Evolutionary conservation across 2,329 filamentous ascomycete genomes (phyloP).

Genomic region (Epichloe glyceriae): DNA sequence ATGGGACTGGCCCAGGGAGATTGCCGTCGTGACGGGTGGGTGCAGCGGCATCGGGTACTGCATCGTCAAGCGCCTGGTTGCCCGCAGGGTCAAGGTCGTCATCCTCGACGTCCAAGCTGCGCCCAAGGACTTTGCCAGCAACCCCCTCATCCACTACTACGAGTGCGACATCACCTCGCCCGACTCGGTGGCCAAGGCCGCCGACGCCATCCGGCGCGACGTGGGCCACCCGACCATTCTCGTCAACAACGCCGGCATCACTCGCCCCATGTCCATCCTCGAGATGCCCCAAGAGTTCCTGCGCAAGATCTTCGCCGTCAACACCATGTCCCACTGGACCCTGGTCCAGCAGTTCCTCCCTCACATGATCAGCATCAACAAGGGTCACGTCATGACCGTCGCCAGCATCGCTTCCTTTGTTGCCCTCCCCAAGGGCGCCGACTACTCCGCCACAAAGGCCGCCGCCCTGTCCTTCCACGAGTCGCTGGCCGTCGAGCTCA

Average conservation of each 20-base stretch:
- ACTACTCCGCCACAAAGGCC: constrained; percentile 54
- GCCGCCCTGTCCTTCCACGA: constrained; percentile 56
- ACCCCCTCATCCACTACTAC: constrained; percentile 18
- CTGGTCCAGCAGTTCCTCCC: constrained; percentile 54
- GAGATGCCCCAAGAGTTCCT: constrained; percentile 40
- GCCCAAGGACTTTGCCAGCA: constrained; percentile 13
- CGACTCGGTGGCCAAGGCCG: constrained; percentile 30
- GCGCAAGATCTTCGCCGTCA: constrained; percentile 54
- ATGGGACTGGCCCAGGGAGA: constrained; percentile 26
- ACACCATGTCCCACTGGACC: constrained; percentile 52
- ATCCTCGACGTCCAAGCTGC: constrained; percentile 48
- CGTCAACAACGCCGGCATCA: constrained; percentile 58
- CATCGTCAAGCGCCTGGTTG: constrained; percentile 19
- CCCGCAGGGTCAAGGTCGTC: constrained; percentile 45
- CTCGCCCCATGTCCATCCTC: constrained; percentile 45
- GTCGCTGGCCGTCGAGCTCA: constrained; percentile 42
- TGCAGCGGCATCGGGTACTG: constrained; percentile 28
- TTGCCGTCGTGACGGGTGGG: constrained; percentile 32
- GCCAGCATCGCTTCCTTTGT: constrained; percentile 52
- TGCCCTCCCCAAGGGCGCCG: constrained; percentile 45
- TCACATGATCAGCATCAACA: constrained; percentile 45
- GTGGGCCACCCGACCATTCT: constrained; percentile 54
- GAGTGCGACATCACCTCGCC: constrained; percentile 28
- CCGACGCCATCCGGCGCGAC: constrained; percentile 22
- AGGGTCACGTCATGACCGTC: constrained; percentile 60